phyloP scores from a whole-genome alignment of 2,329 filamentous ascomycete species.

The Aspergillus hiratsukae region DNA sequence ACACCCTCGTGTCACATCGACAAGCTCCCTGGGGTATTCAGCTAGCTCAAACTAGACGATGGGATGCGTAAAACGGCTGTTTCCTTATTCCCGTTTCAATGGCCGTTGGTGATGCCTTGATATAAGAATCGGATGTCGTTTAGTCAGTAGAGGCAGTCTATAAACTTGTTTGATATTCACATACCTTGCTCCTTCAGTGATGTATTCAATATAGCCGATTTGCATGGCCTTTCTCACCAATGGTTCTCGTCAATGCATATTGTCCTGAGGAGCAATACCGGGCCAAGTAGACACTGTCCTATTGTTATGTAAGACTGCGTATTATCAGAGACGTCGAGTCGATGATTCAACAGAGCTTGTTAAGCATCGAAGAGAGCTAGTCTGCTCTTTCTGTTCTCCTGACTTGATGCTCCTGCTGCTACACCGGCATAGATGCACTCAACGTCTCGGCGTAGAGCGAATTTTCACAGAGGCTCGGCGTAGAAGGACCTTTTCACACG shows the following conservation, averaged over 20 bases:
- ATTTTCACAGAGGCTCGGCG: background rate
- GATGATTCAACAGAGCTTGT: background rate
- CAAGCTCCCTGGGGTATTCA: background rate
- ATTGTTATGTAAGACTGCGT: background rate
- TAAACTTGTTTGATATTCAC: background rate
- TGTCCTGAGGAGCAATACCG: background rate
- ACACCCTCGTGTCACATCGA: background rate
- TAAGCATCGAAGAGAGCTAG: background rate
- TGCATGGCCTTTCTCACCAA: background rate
- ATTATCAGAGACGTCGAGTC: background rate
- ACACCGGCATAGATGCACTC: too few species aligned
- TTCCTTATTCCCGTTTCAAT: background rate
- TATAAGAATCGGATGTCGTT: background rate
- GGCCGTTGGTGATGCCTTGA: background rate
- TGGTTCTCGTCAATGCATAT: background rate
- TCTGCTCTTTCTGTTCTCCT: background rate
- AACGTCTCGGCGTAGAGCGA: background rate
- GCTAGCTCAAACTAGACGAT: background rate
- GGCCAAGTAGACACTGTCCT: background rate
- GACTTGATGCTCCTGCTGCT: background rate
- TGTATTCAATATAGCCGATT: background rate
- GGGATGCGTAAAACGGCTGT: background rate
- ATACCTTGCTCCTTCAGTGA: background rate
- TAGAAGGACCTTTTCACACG: too few species aligned
- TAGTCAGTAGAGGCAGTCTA: background rate